Conservation (phyloP, 306 rosid species). For the Oxytropis ochrocephala region DNA sequence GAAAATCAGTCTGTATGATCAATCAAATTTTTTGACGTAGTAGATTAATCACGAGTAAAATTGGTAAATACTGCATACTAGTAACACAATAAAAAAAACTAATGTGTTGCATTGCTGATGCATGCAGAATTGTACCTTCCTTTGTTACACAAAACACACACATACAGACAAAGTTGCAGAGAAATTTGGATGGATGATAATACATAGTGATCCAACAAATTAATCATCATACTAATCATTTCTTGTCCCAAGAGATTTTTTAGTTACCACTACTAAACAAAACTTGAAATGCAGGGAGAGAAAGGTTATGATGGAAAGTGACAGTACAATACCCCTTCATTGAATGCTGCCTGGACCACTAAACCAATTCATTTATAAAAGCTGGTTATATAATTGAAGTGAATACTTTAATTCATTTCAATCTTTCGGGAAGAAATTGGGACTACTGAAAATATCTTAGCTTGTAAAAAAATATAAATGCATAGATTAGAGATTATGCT, state of each 20-base stretch:
- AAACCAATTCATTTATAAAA: constrained; percentile 1
- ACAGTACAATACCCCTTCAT: neutral
- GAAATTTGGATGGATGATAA: neutral
- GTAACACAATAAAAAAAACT: too few relatives aligned
- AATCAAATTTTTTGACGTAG: too few relatives aligned
- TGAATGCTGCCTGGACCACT: constrained; percentile 26
- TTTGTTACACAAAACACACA: neutral
- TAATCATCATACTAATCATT: constrained; percentile 3
- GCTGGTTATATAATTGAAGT: neutral
- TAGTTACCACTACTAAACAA: neutral
- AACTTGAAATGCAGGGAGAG: neutral
- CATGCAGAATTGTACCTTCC: neutral
- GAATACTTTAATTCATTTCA: neutral
- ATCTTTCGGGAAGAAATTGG: neutral
- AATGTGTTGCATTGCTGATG: neutral
- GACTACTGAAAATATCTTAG: neutral
- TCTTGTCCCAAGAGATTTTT: neutral
- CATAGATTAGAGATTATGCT: neutral
- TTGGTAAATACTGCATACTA: too few relatives aligned
- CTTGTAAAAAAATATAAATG: neutral
- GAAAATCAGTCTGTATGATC: too few relatives aligned
- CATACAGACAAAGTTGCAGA: neutral
- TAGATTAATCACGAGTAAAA: too few relatives aligned
- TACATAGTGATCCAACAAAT: neutral
- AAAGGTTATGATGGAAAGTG: neutral